These are phyloP conservation scores for Lathyrus tuberosus DNA, from an alignment of 306 rosid species.

Conservation along the genomic window DNA sequence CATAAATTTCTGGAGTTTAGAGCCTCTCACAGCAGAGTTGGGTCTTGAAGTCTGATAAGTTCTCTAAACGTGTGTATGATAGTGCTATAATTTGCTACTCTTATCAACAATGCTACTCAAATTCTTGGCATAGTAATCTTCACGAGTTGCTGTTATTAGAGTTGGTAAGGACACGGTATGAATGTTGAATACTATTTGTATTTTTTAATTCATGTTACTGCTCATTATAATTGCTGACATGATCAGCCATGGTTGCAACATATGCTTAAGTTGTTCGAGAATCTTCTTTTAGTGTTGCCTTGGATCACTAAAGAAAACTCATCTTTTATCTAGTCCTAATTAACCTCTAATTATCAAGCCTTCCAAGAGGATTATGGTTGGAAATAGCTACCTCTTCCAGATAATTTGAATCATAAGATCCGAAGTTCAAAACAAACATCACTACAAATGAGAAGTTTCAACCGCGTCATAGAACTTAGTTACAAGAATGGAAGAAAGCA, in stretches of 20 bases:
- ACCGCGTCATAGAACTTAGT: too few relatives aligned
- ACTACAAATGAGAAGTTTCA: too few relatives aligned
- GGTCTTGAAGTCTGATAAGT: slow-evolving; percentile 76
- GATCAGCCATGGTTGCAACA: slow-evolving; percentile 58
- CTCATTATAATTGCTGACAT: slow-evolving; percentile 52
- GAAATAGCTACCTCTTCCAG: too few relatives aligned
- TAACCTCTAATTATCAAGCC: too few relatives aligned
- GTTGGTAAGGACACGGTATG: slow-evolving; percentile 89
- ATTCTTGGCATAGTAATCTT: slow-evolving; percentile 89
- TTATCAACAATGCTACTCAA: slow-evolving; percentile 90
- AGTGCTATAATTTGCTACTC: slow-evolving; percentile 80
- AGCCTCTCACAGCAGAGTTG: slow-evolving; percentile 73
- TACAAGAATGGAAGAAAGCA: too few relatives aligned
- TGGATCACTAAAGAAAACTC: too few relatives aligned
- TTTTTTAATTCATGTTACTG: slow-evolving; percentile 46
- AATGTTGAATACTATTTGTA: slow-evolving; percentile 47
- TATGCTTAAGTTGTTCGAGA: slow-evolving; percentile 55
- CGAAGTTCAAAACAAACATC: too few relatives aligned
- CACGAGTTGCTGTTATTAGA: slow-evolving; percentile 97
- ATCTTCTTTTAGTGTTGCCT: slow-evolving; percentile 55
- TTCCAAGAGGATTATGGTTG: too few relatives aligned
- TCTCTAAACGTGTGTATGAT: slow-evolving; percentile 69
- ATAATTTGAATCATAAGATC: too few relatives aligned
- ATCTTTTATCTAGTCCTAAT: too few relatives aligned
- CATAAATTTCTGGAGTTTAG: slow-evolving; percentile 68